Percentiles rank a stretch among this genome's conserved stretches.
phyloP scores from a whole-genome alignment of 306 rosid genomes.

The Hylodesmum podocarpum region DNA sequence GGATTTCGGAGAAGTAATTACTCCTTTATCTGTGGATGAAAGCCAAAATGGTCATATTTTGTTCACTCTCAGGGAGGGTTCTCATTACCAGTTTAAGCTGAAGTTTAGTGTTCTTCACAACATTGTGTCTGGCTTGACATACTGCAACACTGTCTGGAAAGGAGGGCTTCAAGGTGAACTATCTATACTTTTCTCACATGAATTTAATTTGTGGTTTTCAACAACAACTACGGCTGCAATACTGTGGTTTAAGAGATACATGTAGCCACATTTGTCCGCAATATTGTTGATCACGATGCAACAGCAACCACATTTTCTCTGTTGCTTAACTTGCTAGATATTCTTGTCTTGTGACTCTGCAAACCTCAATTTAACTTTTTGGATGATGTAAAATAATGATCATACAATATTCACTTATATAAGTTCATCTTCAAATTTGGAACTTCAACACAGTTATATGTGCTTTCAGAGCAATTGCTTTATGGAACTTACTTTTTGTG shows the following conservation, averaged over 20 bases:
- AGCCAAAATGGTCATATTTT: conserved; percentile 42
- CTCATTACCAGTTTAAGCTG: conserved; percentile 73
- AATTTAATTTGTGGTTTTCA: neutral
- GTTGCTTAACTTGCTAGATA: neutral
- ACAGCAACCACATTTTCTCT: neutral
- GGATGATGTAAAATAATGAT: neutral
- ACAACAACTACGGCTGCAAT: neutral
- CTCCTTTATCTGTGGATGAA: conserved; percentile 63
- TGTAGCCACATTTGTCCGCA: neutral
- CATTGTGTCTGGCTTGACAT: conserved; percentile 85
- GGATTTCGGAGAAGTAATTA: conserved; percentile 68
- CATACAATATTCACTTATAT: neutral
- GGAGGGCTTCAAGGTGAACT: conserved; percentile 72
- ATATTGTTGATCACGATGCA: neutral
- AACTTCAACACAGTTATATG: neutral
- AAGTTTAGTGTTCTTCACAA: conserved; percentile 79
- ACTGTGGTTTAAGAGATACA: neutral
- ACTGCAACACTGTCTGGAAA: conserved; percentile 92
- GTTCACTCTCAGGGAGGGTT: conserved; percentile 78
- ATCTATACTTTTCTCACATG: neutral
- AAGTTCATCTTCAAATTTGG: neutral
- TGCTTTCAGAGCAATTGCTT: neutral
- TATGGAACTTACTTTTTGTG: neutral
- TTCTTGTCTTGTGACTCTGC: neutral
- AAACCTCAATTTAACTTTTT: neutral